A percentile compares a stretch with the other conserved stretches of the same genome.
Conservation (phyloP, 345 rosid species). For the Brassica juncea region DNA sequence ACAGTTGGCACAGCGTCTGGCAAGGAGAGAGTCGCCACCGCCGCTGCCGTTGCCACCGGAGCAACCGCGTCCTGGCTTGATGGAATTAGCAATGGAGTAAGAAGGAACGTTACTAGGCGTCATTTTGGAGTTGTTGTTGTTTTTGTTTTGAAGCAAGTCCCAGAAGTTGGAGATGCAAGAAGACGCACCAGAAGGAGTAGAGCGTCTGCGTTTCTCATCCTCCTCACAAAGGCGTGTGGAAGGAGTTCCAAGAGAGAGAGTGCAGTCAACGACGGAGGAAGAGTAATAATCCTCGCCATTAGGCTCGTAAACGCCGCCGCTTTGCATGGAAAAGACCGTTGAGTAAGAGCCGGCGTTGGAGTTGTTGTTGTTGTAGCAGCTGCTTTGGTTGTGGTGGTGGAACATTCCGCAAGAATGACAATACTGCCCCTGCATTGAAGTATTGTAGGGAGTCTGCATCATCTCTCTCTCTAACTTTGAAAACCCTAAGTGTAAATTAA, state of each 20-base stretch:
- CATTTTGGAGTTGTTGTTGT: slow-evolving; percentile 39
- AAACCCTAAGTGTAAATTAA: slow-evolving; percentile 15
- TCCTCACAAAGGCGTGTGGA: slow-evolving; percentile 71
- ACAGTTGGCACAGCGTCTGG: slow-evolving; percentile 91
- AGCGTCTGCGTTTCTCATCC: slow-evolving; percentile 48
- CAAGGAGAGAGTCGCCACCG: slow-evolving; percentile 54
- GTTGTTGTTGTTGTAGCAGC: slow-evolving; percentile 29
- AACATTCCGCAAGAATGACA: slow-evolving; percentile 44
- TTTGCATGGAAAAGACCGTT: slow-evolving; percentile 39
- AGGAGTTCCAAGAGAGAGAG: slow-evolving; percentile 85
- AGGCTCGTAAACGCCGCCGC: slow-evolving; percentile 30
- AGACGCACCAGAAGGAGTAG: slow-evolving; percentile 40
- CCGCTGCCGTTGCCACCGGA: slow-evolving; percentile 22
- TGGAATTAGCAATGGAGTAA: slow-evolving; percentile 15
- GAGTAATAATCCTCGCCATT: slow-evolving; percentile 35
- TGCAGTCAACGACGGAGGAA: slow-evolving; percentile 71
- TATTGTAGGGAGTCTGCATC: slow-evolving; percentile 44
- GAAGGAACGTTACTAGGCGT: slow-evolving; percentile 28
- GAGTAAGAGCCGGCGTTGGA: slow-evolving; percentile 30
- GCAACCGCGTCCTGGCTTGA: slow-evolving; percentile 28
- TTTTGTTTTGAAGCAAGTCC: slow-evolving; percentile 58
- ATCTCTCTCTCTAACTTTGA: slow-evolving; percentile 17
- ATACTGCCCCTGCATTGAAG: slow-evolving; percentile 42
- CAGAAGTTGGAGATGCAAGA: slow-evolving; percentile 59
- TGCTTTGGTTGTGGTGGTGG: slow-evolving; percentile 39